Conservation (phyloP, 768 basidiomycete species). For the Amanita inopinata region DNA sequence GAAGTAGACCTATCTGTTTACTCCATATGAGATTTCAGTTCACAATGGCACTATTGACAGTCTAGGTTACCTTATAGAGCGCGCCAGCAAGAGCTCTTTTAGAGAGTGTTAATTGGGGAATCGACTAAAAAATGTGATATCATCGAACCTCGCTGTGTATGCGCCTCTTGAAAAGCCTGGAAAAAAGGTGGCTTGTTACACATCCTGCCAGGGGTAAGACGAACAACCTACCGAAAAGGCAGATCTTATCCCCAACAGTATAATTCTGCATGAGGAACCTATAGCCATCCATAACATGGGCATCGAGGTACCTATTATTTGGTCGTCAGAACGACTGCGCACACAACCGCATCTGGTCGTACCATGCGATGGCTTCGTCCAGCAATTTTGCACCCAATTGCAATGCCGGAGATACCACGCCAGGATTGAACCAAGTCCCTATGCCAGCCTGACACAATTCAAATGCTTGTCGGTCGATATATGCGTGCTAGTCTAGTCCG, state of each 20-base stretch:
- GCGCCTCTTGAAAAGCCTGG: slow-evolving; percentile 66
- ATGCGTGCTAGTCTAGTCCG: slow-evolving; percentile 2
- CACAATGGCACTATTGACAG: neutral
- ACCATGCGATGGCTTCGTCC: slow-evolving; percentile 72
- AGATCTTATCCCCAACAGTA: slow-evolving; percentile 61
- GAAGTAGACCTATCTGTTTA: slow-evolving; percentile 66
- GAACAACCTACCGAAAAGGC: slow-evolving; percentile 48
- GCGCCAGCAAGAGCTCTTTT: slow-evolving; percentile 68
- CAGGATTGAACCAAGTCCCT: slow-evolving; percentile 48
- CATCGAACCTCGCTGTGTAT: slow-evolving; percentile 37
- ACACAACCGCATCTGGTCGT: slow-evolving; percentile 14
- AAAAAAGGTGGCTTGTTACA: neutral
- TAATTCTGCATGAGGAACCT: slow-evolving; percentile 74
- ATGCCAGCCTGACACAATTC: slow-evolving; percentile 27
- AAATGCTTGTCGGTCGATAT: slow-evolving; percentile 10
- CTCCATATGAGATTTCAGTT: neutral
- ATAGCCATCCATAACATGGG: slow-evolving; percentile 69
- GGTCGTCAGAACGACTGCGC: neutral
- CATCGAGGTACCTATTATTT: slow-evolving; percentile 52
- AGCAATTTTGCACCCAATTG: slow-evolving; percentile 48
- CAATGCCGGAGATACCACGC: slow-evolving; percentile 55
- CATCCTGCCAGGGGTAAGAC: neutral
- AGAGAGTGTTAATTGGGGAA: neutral
- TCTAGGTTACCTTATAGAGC: slow-evolving; percentile 47
- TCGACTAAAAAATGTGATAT: slow-evolving; percentile 26